phyloP scores from a whole-genome alignment of 2,329 filamentous ascomycete genomes.

The Apiospora sp. region DNA sequence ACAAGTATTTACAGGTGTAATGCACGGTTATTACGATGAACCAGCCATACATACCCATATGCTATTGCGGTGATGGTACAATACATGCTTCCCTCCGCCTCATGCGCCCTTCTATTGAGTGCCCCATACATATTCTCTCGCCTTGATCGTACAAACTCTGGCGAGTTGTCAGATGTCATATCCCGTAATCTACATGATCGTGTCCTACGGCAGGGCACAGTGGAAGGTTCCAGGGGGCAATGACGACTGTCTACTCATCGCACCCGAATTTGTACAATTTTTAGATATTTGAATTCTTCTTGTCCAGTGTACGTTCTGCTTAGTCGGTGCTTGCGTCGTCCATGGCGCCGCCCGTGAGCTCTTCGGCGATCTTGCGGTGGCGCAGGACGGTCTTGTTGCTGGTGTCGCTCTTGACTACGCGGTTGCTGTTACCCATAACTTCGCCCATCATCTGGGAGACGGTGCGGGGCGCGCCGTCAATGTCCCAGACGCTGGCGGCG shows the following conservation, averaged over 20 bases:
- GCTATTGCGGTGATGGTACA: constrained; percentile 7
- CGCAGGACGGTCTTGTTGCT: constrained; percentile 56
- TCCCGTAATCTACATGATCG: not conserved
- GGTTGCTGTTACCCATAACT: constrained; percentile 38
- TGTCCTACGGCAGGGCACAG: not conserved
- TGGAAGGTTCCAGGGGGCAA: not conserved
- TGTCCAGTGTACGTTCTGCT: not conserved
- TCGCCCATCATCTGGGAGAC: constrained; percentile 55
- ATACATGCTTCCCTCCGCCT: not conserved
- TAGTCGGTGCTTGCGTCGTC: not conserved
- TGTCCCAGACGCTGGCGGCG: constrained; percentile 61
- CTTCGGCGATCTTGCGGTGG: constrained; percentile 65
- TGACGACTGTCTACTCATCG: not conserved
- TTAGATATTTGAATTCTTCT: not conserved
- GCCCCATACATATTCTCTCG: not conserved
- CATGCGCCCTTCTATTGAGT: not conserved
- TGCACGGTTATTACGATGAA: not conserved
- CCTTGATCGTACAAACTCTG: not conserved
- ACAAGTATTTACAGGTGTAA: constrained; percentile 1
- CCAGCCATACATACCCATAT: constrained; percentile 1
- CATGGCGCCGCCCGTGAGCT: constrained; percentile 67
- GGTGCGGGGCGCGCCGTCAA: constrained; percentile 53
- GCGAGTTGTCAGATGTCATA: not conserved
- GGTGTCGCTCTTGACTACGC: constrained; percentile 43
- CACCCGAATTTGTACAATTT: not conserved